Conservation (phyloP, 169 alveolate species). For the Eimeria acervulina region DNA sequence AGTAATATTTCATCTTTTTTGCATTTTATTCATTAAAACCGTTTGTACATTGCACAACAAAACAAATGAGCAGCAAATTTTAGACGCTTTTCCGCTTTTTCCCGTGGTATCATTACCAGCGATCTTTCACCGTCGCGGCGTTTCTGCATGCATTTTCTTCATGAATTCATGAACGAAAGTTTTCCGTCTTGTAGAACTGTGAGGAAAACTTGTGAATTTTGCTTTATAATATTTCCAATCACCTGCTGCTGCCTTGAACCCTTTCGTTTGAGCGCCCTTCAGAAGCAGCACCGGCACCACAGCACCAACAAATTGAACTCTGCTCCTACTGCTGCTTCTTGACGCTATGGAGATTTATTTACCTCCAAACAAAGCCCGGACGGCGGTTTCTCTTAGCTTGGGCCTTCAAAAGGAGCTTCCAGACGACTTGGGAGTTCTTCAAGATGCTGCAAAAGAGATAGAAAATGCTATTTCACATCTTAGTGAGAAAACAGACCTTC, state of each 20-base stretch:
- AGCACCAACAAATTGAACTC: background rate
- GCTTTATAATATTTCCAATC: no score
- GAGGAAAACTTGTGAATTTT: no score
- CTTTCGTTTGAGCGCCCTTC: background rate
- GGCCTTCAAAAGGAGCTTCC: conserved; percentile 3
- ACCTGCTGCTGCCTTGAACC: no score
- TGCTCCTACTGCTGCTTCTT: background rate
- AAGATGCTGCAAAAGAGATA: conserved; percentile 40
- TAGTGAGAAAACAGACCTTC: background rate
- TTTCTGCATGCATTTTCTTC: background rate
- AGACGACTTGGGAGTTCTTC: conserved; percentile 28
- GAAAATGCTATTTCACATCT: conserved; percentile 9
- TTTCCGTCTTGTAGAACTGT: no score
- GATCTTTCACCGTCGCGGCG: background rate
- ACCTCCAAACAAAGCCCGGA: conserved; percentile 15
- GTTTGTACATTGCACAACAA: background rate
- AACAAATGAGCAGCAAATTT: background rate
- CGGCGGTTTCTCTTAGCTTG: background rate
- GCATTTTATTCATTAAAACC: background rate
- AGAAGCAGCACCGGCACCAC: no score
- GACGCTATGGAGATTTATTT: conserved; percentile 18
- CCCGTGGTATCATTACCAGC: background rate
- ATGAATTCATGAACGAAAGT: background rate
- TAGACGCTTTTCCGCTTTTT: background rate
- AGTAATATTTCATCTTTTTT: background rate